phyloP scores from a whole-genome alignment of 768 basidiomycete genomes.

The Leccinum disarticulatum region DNA sequence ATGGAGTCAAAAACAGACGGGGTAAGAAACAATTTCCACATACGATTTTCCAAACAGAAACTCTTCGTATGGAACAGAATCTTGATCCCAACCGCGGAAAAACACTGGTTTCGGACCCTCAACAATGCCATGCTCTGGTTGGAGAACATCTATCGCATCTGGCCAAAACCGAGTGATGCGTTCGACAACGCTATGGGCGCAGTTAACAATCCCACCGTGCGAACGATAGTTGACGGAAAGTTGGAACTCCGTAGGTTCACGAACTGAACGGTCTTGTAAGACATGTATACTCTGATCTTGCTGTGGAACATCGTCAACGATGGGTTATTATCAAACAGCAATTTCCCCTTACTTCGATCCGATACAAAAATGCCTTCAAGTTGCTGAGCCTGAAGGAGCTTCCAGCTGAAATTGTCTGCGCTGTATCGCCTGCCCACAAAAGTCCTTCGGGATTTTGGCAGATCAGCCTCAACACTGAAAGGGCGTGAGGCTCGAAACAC shows the following conservation, averaged over 20 bases:
- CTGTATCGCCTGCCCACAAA: conserved; percentile 82
- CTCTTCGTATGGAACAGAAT: conserved; percentile 48
- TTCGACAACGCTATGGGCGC: conserved; percentile 62
- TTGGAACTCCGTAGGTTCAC: conserved; percentile 47
- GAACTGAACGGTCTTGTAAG: conserved; percentile 15
- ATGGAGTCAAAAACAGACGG: conserved; percentile 10
- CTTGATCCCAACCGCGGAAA: conserved; percentile 47
- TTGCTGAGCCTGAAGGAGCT: conserved; percentile 73
- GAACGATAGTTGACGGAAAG: conserved; percentile 68
- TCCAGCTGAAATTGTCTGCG: conserved; percentile 73
- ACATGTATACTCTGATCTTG: conserved; percentile 14
- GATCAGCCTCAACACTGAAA: conserved; percentile 56
- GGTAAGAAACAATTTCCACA: conserved; percentile 4
- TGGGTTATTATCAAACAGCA: not conserved
- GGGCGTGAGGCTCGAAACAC: conserved; percentile 9
- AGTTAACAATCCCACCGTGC: conserved; percentile 70
- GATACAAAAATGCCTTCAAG: conserved; percentile 63
- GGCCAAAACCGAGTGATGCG: conserved; percentile 64
- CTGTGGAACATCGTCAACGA: conserved; percentile 11
- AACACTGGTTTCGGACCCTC: conserved; percentile 61
- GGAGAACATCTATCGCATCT: conserved; percentile 57
- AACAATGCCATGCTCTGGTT: conserved; percentile 54
- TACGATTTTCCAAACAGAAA: conserved; percentile 56
- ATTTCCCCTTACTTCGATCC: conserved; percentile 50
- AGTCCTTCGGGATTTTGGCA: conserved; percentile 65